Base-by-base conservation (phyloP, 2,329 filamentous ascomycete genomes). In the Cladosporium sp. region DNA sequence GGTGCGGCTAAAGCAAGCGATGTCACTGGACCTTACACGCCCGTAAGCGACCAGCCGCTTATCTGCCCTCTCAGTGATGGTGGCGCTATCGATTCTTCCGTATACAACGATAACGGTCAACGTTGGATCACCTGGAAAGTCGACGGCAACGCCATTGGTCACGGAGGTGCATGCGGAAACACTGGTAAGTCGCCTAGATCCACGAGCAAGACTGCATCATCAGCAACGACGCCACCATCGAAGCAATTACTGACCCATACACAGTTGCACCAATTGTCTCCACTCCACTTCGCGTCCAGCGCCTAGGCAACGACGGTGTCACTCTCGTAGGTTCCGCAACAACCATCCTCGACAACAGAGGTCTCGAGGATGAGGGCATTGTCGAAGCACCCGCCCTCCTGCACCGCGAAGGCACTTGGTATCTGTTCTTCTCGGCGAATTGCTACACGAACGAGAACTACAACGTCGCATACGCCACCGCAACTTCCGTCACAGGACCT, bases 241-340 rank as follows among this genome's bases (percentile, higher is more conserved):
- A 12, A 36, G 11, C 28, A 28, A 20, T 40, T 20, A 52, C 54
- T 51, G 38, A 63, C 28, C n/a, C 6, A 11, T 30, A 47, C 15
- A 59, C 60, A 56, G 65, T 72, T 17, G 60, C 59, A 8, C 71
- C 71, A 2, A 65, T 69, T 39, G 63, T 67, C 6, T 28, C 64
- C 9, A 74, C 72, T 1, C 70, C 72, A 5, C 36, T 74, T 12
- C 64, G 69, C 28, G 60, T 74, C 15, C 71, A 73, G 42, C 60
- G 63, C 2, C 69, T 74, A 4, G 64, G 59, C 6, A 38, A 60
- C 14, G 68, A 73, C 55, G 72, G 71, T n/a, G 42, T 65, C 49
- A 72, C 70, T 0, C 60, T 70, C 3, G 55, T 62, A 37, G 70
- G 68, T 7, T 50, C 58, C 15, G 59, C 69, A 1, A 69, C 62